Evolutionary conservation across 192 early-diverging fungal species (phyloP), one percentile per base, ranked within the genome.

Genomic region (Chytriomyces sp.): DNA sequence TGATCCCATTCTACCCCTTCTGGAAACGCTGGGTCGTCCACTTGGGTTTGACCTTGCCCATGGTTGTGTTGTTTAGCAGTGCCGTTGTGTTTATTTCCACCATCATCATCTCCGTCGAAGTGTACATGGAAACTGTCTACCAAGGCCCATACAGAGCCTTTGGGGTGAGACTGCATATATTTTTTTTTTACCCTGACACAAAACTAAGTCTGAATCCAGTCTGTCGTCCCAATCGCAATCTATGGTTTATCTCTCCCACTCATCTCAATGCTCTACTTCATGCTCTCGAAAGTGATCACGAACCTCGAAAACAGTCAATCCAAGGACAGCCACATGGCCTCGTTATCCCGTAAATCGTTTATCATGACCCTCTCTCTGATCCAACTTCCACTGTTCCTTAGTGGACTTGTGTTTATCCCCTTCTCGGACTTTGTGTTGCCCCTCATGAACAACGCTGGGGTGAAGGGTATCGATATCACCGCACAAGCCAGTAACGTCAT

Each of bases 381-480:
- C 67, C 93, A 94, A 79, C 86, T 96, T 20, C 91, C 94, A 8
- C 86, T 97, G 74, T 91, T 96, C 60, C 83, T 97, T 81, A 91
- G 90, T 13, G 93, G 91, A 5, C 95, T 92, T 86, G 77, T 95
- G 43, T 94, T 94, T 82, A 94, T 98, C 78, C 96, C 96, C 0
- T 89, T 93, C 69, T 90, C 90, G 45, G 89, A 92, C 53, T 69
- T 81, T 18, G 84, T 97, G 64, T 85, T 91, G 23, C 75, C 83
- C 13, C 84, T 78, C 59, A 79, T 95, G 23, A 84, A 82, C 44
- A 53, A 49, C 46, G 26, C 62, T 8, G 79, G 79, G 10, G 35
- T 61, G 66, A 75, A 20, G 11, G 35, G 35, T 35, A 57, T 49
- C n/a, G 35, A 13, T 18, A 59, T 47, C 6, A 24, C 16, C 43